Conservation (phyloP, 208 protist species). For the Wallacemonas rigidus region DNA sequence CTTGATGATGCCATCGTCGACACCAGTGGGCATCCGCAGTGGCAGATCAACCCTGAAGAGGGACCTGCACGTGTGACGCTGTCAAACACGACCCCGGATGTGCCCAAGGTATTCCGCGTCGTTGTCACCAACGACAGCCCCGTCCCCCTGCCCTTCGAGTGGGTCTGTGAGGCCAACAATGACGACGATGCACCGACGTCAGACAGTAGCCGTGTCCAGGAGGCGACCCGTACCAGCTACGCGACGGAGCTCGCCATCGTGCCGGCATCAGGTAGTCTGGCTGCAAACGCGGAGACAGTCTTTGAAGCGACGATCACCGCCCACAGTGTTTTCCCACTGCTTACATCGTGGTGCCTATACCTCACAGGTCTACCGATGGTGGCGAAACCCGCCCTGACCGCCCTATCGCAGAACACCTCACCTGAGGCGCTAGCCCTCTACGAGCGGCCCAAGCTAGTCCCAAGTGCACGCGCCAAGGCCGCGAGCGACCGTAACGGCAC, state of each 20-base stretch:
- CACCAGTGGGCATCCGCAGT: slow-evolving; percentile 35
- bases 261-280: slow-evolving; percentile 37
- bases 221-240: slow-evolving; percentile 7
- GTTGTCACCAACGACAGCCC: slow-evolving; percentile 65
- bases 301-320: slow-evolving; percentile 47
- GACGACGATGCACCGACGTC: neutral
- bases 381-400: slow-evolving; percentile 19
- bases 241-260: slow-evolving; percentile 21
- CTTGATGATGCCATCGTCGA: slow-evolving; percentile 51
- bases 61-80: slow-evolving; percentile 49
- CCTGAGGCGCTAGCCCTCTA: slow-evolving; percentile 24
- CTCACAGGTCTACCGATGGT: slow-evolving; percentile 57
- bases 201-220: too few relatives aligned
- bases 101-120: slow-evolving; percentile 49
- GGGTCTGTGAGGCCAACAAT: slow-evolving; percentile 34
- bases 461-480: slow-evolving; percentile 18
- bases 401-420: slow-evolving; percentile 3
- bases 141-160: slow-evolving; percentile 65
- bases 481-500: slow-evolving; percentile 16
- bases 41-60: slow-evolving; percentile 28
- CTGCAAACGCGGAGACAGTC: slow-evolving; percentile 23
- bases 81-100: slow-evolving; percentile 58
- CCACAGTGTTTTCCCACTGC: slow-evolving; percentile 30
- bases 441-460: slow-evolving; percentile 22
- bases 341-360: slow-evolving; percentile 73